Percentiles rank a stretch among this genome's conserved stretches.
Conservation (phyloP, 495 filamentous ascomycete genomes). For the Pyronema domesticum region DNA sequence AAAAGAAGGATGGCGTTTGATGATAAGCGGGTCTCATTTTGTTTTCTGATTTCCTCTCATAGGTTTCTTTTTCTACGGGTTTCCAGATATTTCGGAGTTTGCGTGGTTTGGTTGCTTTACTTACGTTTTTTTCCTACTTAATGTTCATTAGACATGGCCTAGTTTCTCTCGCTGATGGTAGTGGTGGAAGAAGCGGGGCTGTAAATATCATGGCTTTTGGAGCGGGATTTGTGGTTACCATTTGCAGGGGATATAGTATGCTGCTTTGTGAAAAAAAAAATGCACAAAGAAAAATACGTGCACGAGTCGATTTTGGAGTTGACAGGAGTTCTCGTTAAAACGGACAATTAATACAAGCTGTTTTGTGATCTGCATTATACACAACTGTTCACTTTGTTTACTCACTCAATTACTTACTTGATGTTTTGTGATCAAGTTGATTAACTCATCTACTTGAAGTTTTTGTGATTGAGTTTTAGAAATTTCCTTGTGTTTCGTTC, state of each 20-base stretch:
- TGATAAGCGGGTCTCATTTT: neutral
- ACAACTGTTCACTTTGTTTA: too few species aligned
- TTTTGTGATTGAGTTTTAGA: too few species aligned
- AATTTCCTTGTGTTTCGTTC: too few species aligned
- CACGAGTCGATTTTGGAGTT: too few species aligned
- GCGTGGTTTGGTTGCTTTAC: slow-evolving; percentile 2
- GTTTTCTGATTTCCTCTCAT: neutral
- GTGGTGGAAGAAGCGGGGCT: neutral
- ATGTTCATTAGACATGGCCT: slow-evolving; percentile 2
- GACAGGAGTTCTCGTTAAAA: too few species aligned
- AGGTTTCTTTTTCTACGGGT: neutral
- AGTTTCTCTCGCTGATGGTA: neutral
- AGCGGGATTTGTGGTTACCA: neutral
- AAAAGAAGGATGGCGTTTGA: neutral
- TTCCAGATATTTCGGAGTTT: neutral
- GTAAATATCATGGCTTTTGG: slow-evolving; percentile 2
- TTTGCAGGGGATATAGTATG: neutral
- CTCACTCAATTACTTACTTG: too few species aligned
- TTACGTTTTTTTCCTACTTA: neutral
- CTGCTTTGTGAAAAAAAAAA: neutral
- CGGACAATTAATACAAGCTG: too few species aligned
- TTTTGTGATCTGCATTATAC: too few species aligned
- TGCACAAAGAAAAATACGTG: too few species aligned
- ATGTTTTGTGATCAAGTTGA: too few species aligned
- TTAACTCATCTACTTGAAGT: too few species aligned